Base-by-base conservation (phyloP, 805 yeast genomes). In the Allodekkera sacchari region DNA sequence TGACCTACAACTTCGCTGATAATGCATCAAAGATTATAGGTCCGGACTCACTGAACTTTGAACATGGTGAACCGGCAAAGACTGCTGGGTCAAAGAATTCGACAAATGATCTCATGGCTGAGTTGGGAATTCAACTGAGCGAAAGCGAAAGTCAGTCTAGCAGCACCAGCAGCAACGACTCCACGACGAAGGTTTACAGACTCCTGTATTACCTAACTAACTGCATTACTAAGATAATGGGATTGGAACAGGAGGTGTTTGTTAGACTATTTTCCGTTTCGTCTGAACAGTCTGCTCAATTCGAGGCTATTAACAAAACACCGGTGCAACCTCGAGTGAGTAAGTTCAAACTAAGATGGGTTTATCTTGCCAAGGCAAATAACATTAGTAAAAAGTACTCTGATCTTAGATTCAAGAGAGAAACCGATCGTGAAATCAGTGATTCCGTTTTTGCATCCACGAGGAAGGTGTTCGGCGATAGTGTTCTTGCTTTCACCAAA, bases 221-320 rank as follows among this genome's bases (percentile, higher is more conserved):
- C 7, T 23, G 6, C 15, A 8, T 30, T 4, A n/a, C 35, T 7
- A 33, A 36, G 18, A 37, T 45, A 4, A 26, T 45, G 7, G 32
- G 46, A 3, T 28, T 55, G n/a, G 74, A 72, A 36, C 79, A 73
- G 44, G 67, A 66, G 38, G 63, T 72, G 25, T 39, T 68, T 5
- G 61, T 59, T 17, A 52, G 48, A 7, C 57, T 75, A 7, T 53
- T 44, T 66, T 71, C 55, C 65, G 61, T 44, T 31, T 68, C 54
- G 4, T 64, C 75, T 1, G 57, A 68, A 1, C 39, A 48, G 7
- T 52, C 48, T 3, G 44, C 43, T 12, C 37, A 48, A 7, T 69
- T 76, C 34, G 59, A 58, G 17, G 63, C 63, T 9, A 64, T 55
- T 37, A 53, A 76, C 28, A 61, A 61, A 22, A 37, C 45, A 25